Base-by-base conservation (phyloP, 208 protist species). In the Trypanosoma boissoni region DNA sequence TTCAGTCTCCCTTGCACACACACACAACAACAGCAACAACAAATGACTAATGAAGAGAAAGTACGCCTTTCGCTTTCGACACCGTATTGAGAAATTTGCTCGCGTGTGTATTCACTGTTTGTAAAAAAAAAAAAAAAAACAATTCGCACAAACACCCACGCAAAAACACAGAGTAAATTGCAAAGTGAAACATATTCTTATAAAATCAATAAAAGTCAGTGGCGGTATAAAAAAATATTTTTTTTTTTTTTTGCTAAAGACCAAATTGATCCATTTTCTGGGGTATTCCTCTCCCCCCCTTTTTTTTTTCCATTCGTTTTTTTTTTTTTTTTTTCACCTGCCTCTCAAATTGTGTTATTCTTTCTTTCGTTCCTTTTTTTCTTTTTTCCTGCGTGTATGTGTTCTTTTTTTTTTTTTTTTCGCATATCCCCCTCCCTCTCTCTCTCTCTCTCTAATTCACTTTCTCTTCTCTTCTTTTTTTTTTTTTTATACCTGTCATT, bases 381-480 rank as follows among this genome's bases (percentile, higher is more conserved):
- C 12, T 39, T 39, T 39, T 39, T 39, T 39, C 12, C 12, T 39
- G 34, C 12, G 34, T 12, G 12, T 39, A 16, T 6, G 6, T 39
- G 6, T 39, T 39, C 34, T 39, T 12, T 39, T 39, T 39, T 39
- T 12, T 16, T 39, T 16, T 39, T 39, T 6, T 39, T 39, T 39
- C 34, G 6, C 12, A 16, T 39, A 39, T 39, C 12, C 12, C 34
- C 34, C 12, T 39, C 12, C 34, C 34, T 39, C 34, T 39, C 34
- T 39, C 34, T 39, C 34, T 39, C 12, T 12, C 20, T 49, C 14
- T 42, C 46, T 27, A 56, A 31, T 56, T 29, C 36, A 2, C 36
- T 45, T 55, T 44, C 45, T 44, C 43, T 64, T 56, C 56, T 31
- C 34, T 36, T 46, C 8, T 58, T 31, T 46, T 14, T 46, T 27